Base-by-base conservation (phyloP, 306 rosid genomes). In the Dalbergia cochinchinensis region DNA sequence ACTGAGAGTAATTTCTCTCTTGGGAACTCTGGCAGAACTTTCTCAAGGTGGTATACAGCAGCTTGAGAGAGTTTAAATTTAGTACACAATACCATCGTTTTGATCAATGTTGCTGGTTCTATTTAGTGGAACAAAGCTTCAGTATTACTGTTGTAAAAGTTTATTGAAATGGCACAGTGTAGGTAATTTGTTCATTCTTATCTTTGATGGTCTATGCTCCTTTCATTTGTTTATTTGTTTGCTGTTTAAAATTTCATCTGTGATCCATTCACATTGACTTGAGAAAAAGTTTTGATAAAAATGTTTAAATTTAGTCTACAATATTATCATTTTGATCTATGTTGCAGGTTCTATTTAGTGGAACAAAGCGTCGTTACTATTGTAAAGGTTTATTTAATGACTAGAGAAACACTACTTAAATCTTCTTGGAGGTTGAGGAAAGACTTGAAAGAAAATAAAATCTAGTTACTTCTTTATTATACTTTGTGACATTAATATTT, bases 101-200 rank as follows among this genome's bases (percentile, higher is more conserved):
- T 47, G 53, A 47, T 47, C 12, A 2, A 47, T 47, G 15, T 47
- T 3, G 14, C 53, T 11, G 53, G 12, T 47, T 4, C n/a, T 11
- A 47, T 0, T 47, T 4, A 47, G 15, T 11, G 4, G 13, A 47
- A 47, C 15, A 47, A 47, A 47, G 53, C 15, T 47, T 47, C 14
- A 47, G 11, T 47, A 47, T 11, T 37, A 37, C 7, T 37, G 5
- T 37, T 37, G 41, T 5, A 37, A 5, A 4, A 37, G 41, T 37
- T 37, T 37, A 37, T 37, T 26, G 42, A 37, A 19, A 12, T 8
- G 16, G 11, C 35, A 48, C n/a, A 41, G 34, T 60, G 48, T 20
- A 74, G 26, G 18, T 41, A 39, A 66, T 66, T 19, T 18, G 63
- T 50, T 78, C 11, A 33, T 74, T 73, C 33, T 71, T 22, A 53